phyloP scores from a whole-genome alignment of 129 eudicot genomes.

The Daucus carota region DH1_v3.0 NC_030387.2:5116501-5117000 shows the following conservation, averaged over 20 bases:
- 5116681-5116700: slow-evolving; percentile 63
- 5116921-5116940: slow-evolving; percentile 39
- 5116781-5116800: slow-evolving; percentile 44
- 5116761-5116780: slow-evolving; percentile 59
- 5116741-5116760: slow-evolving; percentile 52
- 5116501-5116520: slow-evolving; percentile 33
- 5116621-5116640: slow-evolving; percentile 60
- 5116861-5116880: slow-evolving; percentile 57
- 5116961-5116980: slow-evolving; percentile 66
- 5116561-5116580: slow-evolving; percentile 54
- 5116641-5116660: slow-evolving; percentile 71
- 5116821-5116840: slow-evolving; percentile 44
- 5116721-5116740: slow-evolving; percentile 52
- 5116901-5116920: slow-evolving; percentile 67
- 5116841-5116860: slow-evolving; percentile 59
- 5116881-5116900: slow-evolving; percentile 40
- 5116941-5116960: slow-evolving; percentile 46
- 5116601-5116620: slow-evolving; percentile 64
- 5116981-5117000: slow-evolving; percentile 52
- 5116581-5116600: slow-evolving; percentile 53
- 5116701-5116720: slow-evolving; percentile 45
- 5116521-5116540: slow-evolving; percentile 55
- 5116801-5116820: slow-evolving; percentile 47
- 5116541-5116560: slow-evolving; percentile 63
- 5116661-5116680: slow-evolving; percentile 72